Conservation (phyloP, 1,284 basidiomycete species). For the Boletellus deceptivus region DNA sequence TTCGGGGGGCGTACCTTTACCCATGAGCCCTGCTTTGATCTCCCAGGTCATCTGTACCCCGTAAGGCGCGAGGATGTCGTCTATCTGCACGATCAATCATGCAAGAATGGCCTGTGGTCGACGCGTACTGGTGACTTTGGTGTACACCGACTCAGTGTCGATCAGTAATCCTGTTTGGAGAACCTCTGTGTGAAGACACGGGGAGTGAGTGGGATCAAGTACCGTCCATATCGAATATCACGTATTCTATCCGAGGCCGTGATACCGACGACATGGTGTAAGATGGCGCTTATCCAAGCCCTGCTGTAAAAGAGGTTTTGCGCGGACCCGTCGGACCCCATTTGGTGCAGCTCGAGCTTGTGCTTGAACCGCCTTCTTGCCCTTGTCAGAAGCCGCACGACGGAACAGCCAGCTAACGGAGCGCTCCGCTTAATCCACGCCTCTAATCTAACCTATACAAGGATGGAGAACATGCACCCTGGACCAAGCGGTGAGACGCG, state of each 20-base stretch:
- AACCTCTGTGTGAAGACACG: not conserved
- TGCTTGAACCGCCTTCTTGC: too few relatives aligned
- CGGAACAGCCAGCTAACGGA: too few relatives aligned
- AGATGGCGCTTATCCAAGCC: too few relatives aligned
- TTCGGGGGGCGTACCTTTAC: constrained; percentile 55
- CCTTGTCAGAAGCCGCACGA: too few relatives aligned
- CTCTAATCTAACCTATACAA: too few relatives aligned
- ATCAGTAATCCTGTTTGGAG: constrained; percentile 51
- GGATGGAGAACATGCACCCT: too few relatives aligned
- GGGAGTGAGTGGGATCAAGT: constrained; percentile 4
- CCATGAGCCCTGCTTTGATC: constrained; percentile 81
- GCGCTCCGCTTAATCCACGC: too few relatives aligned
- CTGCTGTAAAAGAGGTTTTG: too few relatives aligned
- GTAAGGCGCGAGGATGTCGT: constrained; percentile 68
- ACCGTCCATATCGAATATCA: constrained; percentile 84
- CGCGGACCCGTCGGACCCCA: not conserved
- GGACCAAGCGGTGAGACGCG: too few relatives aligned
- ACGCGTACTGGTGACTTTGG: constrained; percentile 67
- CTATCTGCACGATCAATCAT: constrained; percentile 18
- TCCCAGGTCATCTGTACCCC: constrained; percentile 80
- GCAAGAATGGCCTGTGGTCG: not conserved
- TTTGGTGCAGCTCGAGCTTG: too few relatives aligned
- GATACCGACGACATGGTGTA: not conserved
- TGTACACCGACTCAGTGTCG: constrained; percentile 73
- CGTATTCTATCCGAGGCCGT: constrained; percentile 55